Percentiles rank a stretch among this genome's conserved stretches.
Conservation (phyloP, 352 stramenopile genomes). For the Phytophthora pluvialis region DNA sequence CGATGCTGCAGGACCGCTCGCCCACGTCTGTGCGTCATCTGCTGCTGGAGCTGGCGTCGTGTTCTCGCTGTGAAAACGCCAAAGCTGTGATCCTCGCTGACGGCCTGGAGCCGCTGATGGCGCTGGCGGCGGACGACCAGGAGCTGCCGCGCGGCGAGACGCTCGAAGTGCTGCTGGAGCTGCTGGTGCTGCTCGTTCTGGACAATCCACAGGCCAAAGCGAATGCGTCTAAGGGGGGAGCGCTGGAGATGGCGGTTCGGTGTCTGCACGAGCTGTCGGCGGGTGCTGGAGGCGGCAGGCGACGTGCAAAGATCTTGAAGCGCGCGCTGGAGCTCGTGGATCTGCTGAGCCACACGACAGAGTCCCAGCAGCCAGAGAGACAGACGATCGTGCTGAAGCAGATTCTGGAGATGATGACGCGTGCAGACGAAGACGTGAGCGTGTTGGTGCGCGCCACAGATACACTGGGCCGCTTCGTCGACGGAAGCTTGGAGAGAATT, state of each 20-base stretch:
- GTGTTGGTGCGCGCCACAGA: conserved; percentile 49
- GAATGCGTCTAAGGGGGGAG: conserved; percentile 26
- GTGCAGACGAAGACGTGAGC: conserved; percentile 36
- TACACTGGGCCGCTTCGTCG: conserved; percentile 45
- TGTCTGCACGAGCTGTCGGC: conserved; percentile 25
- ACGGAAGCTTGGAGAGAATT: conserved; percentile 38
- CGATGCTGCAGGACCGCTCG: conserved; percentile 43
- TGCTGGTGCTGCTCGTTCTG: conserved; percentile 44
- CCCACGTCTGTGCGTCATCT: conserved; percentile 22
- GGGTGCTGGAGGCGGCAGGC: conserved; percentile 31
- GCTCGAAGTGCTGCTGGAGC: conserved; percentile 52
- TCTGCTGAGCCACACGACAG: conserved; percentile 25
- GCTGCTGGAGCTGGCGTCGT: conserved; percentile 45
- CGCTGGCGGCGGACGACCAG: conserved; percentile 19
- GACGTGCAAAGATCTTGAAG: conserved; percentile 48
- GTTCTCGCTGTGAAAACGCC: conserved; percentile 46
- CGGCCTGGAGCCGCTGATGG: conserved; percentile 44
- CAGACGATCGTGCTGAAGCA: conserved; percentile 36
- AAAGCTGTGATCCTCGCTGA: conserved; percentile 38
- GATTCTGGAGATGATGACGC: conserved; percentile 36
- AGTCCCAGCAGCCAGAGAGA: conserved; percentile 24
- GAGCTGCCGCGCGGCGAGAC: conserved; percentile 17
- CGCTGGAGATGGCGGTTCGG: conserved; percentile 37
- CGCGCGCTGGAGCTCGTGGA: conserved; percentile 53
- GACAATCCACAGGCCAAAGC: conserved; percentile 29